Evolutionary conservation across 306 rosid species (phyloP).

Genomic region (Cucurbita pepo): DNA sequence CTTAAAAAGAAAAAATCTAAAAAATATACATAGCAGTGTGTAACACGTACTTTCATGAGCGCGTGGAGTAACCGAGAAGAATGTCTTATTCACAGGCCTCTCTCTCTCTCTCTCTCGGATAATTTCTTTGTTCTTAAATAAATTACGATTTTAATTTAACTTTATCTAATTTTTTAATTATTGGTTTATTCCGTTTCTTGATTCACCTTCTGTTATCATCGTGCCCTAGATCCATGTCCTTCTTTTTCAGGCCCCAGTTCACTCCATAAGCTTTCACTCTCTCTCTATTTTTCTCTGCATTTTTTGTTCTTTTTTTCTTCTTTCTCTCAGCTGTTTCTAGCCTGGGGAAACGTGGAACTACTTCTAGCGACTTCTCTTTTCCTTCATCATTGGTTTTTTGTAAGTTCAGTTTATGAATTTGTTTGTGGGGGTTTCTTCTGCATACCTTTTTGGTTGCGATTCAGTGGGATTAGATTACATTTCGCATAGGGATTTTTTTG

Average conservation of each 20-base stretch:
- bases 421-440: neutral
- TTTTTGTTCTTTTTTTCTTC: neutral
- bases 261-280: slow-evolving; percentile 11
- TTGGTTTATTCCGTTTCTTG: neutral
- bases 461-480: neutral
- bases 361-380: neutral
- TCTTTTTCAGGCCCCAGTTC: slow-evolving; percentile 21
- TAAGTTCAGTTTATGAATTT: neutral
- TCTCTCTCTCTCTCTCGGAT: neutral
- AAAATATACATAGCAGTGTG: neutral
- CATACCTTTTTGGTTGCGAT: neutral
- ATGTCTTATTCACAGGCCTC: slow-evolving; percentile 3
- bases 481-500: neutral
- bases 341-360: neutral
- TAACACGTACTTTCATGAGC: neutral
- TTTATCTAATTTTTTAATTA: no score
- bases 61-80: slow-evolving; percentile 1
- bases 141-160: neutral
- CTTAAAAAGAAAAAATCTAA: no score
- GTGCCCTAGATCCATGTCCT: slow-evolving; percentile 78
- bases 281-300: neutral
- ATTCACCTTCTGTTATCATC: slow-evolving; percentile 8
- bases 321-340: neutral
- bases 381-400: neutral
- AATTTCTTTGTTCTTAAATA: neutral